A percentile compares a stretch with the other conserved stretches of the same genome.
Evolutionary conservation across 305 asterid genomes (phyloP).

Genomic region (Fraxinus velutina): DNA sequence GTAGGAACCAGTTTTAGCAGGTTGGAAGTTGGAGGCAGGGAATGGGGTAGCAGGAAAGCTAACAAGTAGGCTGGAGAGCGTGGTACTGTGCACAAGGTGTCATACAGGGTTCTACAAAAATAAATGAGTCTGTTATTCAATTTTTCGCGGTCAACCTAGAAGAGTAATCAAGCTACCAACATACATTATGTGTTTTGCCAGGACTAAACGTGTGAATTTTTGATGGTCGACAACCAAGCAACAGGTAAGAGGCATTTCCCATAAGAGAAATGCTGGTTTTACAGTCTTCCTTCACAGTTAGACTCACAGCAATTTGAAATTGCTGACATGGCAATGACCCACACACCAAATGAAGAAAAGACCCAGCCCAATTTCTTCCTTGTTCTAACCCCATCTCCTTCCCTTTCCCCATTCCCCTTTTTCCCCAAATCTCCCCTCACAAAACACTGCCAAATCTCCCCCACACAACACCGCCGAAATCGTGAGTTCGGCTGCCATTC

Average conservation of each 20-base stretch:
- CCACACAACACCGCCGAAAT: no score
- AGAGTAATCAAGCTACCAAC: background rate
- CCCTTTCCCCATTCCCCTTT: no score
- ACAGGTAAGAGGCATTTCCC: background rate
- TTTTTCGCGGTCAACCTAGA: background rate
- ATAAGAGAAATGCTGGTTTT: no score
- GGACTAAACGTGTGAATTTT: background rate
- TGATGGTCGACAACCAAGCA: background rate
- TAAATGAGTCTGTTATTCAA: background rate
- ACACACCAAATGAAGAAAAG: no score
- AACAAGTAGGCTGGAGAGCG: background rate
- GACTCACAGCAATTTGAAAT: no score
- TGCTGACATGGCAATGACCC: no score
- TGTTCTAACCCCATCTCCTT: no score
- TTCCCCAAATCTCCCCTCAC: no score
- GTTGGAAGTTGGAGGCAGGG: background rate
- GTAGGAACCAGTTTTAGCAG: background rate
- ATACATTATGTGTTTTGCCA: background rate
- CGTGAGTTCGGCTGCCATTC: no score
- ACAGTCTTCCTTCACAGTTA: no score
- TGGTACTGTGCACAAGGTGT: background rate
- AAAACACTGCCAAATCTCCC: no score
- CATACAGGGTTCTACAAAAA: background rate
- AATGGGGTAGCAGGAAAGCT: background rate
- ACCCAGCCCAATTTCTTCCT: no score